A percentile compares a stretch with the other conserved stretches of the same genome.
phyloP scores from a whole-genome alignment of 768 basidiomycete genomes.

The Cyclocybe aegerita region DNA sequence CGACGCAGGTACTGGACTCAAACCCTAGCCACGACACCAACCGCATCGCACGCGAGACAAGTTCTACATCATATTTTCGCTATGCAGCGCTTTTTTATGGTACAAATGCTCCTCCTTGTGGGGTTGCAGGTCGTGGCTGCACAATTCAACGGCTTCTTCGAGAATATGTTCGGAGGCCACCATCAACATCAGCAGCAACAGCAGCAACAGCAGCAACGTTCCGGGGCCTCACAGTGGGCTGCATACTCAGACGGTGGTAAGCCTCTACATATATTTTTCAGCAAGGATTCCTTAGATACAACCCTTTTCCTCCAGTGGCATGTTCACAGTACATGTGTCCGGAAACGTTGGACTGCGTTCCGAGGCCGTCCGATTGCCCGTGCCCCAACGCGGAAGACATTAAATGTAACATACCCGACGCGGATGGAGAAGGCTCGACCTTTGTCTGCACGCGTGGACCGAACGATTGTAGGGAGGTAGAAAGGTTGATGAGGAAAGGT shows the following conservation, averaged over 20 bases:
- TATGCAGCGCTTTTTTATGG: conserved; percentile 5
- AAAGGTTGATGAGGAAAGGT: conserved; percentile 47
- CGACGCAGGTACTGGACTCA: background rate
- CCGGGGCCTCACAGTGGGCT: conserved; percentile 61
- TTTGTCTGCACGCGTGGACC: conserved; percentile 70
- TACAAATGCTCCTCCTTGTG: conserved; percentile 25
- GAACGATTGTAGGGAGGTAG: conserved; percentile 61
- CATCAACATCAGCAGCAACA: conserved; percentile 54
- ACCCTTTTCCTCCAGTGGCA: conserved; percentile 42
- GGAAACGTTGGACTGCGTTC: conserved; percentile 68
- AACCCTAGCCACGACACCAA: background rate
- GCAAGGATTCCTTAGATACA: background rate
- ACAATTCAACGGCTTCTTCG: conserved; percentile 75
- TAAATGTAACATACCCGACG: conserved; percentile 74
- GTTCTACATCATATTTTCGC: background rate
- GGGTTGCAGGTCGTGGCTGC: conserved; percentile 43
- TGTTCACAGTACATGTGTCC: conserved; percentile 80
- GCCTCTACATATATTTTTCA: conserved; percentile 15
- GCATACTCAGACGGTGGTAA: conserved; percentile 65
- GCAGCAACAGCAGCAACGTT: conserved; percentile 56
- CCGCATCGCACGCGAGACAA: no score
- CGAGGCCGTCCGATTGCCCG: conserved; percentile 64
- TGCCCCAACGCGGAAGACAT: conserved; percentile 77
- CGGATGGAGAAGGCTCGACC: conserved; percentile 49
- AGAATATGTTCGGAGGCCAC: conserved; percentile 59